A percentile compares a stretch with the other conserved stretches of the same genome.
Conservation (phyloP, 176 grass and related monocot genomes). For the Phragmites australis region DNA sequence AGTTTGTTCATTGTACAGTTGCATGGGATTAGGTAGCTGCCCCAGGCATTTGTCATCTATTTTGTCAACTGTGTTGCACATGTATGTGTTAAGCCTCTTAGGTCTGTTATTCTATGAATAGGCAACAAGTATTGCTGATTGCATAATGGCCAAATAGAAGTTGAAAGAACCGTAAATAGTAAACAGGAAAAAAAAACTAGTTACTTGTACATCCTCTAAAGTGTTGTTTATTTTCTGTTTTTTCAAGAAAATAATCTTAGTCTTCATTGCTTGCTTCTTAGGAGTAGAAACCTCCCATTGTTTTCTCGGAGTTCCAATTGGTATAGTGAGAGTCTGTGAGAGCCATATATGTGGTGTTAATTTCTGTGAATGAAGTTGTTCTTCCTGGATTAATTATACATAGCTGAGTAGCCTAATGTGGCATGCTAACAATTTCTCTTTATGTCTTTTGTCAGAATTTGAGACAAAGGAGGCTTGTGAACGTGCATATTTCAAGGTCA, state of each 20-base stretch:
- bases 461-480: slow-evolving; percentile 84
- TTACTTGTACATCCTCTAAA: background rate
- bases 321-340: slow-evolving; percentile 1
- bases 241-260: background rate
- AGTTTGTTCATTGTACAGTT: slow-evolving; percentile 14
- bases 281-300: background rate
- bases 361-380: slow-evolving; percentile 2
- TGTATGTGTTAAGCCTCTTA: background rate
- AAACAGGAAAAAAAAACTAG: background rate
- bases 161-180: slow-evolving; percentile 1
- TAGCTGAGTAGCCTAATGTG: background rate
- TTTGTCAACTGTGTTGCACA: background rate
- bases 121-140: background rate
- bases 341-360: background rate
- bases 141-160: background rate
- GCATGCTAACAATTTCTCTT: slow-evolving; percentile 31
- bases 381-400: background rate
- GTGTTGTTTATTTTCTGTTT: background rate
- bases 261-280: background rate
- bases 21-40: background rate
- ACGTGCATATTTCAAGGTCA: slow-evolving; percentile 89
- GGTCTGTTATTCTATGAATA: background rate
- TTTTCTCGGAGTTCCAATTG: background rate
- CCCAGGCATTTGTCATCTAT: background rate
- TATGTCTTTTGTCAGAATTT: slow-evolving; percentile 63